Percentiles rank a stretch among this genome's conserved stretches.
These are phyloP conservation scores for Salisapilia sapeloensis DNA, from an alignment of 352 stramenopile species.

Conservation along the genomic window DNA sequence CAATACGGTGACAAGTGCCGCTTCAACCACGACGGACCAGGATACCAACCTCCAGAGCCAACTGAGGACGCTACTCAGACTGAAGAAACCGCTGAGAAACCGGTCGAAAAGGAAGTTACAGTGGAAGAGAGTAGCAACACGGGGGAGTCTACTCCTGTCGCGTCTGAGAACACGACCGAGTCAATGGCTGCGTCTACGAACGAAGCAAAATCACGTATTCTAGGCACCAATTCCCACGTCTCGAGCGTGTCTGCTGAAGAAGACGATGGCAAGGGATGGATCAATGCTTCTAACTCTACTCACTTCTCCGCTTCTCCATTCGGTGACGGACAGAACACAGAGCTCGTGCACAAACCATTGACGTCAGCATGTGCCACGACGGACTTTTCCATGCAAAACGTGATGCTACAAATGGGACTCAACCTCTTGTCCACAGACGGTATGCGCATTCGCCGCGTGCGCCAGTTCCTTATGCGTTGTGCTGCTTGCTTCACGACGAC, in stretches of 20 bases:
- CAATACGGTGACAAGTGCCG: conserved; percentile 68
- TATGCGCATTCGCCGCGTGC: conserved; percentile 78
- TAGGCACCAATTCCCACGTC: conserved; percentile 57
- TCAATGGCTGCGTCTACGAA: background rate
- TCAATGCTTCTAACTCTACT: conserved; percentile 36
- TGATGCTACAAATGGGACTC: conserved; percentile 80
- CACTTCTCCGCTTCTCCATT: conserved; percentile 62
- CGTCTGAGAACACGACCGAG: conserved; percentile 31
- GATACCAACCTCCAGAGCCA: too few relatives aligned
- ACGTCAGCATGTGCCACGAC: conserved; percentile 71
- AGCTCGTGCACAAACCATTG: conserved; percentile 32
- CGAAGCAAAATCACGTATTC: conserved; percentile 61
- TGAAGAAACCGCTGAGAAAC: conserved; percentile 7
- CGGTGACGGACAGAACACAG: conserved; percentile 42
- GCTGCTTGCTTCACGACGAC: conserved; percentile 93
- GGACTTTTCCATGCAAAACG: conserved; percentile 84
- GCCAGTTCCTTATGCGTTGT: conserved; percentile 95
- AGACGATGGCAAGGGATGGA: conserved; percentile 82
- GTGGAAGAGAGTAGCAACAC: conserved; percentile 59
- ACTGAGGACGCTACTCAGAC: conserved; percentile 5
- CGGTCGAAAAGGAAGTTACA: conserved; percentile 32
- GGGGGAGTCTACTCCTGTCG: conserved; percentile 50
- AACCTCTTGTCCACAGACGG: conserved; percentile 62
- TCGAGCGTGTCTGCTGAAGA: conserved; percentile 60
- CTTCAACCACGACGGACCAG: conserved; percentile 47